These are phyloP conservation scores for Coemansia aciculifera DNA, from an alignment of 192 early-diverging fungal species.

Conservation along the genomic window DNA sequence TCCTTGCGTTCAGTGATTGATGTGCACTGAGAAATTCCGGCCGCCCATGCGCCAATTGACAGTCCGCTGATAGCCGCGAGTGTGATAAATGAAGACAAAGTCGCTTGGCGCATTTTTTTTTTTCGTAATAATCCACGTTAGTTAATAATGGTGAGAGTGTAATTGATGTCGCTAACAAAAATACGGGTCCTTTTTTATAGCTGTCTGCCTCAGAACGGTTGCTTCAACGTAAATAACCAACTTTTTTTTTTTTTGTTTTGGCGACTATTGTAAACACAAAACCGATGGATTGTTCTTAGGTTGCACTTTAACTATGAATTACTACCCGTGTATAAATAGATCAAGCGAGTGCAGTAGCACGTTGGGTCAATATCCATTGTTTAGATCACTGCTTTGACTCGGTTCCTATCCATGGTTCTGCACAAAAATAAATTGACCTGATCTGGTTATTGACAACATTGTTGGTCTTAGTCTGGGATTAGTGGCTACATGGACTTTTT, in stretches of 20 bases:
- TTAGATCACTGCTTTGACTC: background rate
- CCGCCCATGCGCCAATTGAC: background rate
- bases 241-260: background rate
- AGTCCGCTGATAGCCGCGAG: background rate
- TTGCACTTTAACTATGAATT: slow-evolving; percentile 2
- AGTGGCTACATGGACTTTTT: too few relatives aligned
- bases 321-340: background rate
- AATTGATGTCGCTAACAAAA: background rate
- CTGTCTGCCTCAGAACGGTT: background rate
- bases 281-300: background rate
- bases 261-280: background rate
- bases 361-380: background rate
- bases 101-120: background rate
- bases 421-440: too few relatives aligned
- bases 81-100: background rate
- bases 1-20: slow-evolving; percentile 41
- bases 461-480: too few relatives aligned
- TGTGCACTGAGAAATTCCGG: slow-evolving; percentile 16
- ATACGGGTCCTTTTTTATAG: background rate
- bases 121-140: background rate
- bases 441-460: too few relatives aligned
- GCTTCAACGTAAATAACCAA: background rate
- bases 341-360: background rate
- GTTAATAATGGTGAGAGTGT: background rate
- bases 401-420: background rate